These are phyloP conservation scores for Fusarium sp. DNA, from an alignment of 2,329 filamentous ascomycete genomes.

Conservation along the genomic window DNA sequence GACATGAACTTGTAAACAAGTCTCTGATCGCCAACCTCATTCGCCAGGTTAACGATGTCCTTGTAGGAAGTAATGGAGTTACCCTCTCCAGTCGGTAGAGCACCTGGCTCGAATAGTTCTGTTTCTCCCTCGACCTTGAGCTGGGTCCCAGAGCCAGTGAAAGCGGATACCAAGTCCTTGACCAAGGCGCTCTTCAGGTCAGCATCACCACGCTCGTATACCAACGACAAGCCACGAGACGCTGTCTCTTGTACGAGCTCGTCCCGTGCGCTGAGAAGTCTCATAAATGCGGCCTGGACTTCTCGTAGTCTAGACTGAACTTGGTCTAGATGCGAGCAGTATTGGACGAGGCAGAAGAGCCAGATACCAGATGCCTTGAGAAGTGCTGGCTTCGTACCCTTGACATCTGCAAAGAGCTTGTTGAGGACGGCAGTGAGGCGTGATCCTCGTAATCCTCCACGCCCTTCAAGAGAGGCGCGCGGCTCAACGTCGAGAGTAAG, in stretches of 20 bases:
- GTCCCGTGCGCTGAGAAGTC: constrained; percentile 86
- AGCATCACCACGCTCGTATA: constrained; percentile 92
- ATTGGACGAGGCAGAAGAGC: constrained; percentile 91
- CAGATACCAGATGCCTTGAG: constrained; percentile 95
- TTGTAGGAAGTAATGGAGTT: constrained; percentile 95
- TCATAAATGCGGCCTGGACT: constrained; percentile 88
- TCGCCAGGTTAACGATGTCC: constrained; percentile 94
- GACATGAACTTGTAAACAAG: constrained; percentile 99
- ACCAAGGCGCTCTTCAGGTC: constrained; percentile 85
- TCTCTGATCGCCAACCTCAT: constrained; percentile 94
- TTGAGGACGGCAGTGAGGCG: constrained; percentile 70
- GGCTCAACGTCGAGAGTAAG: constrained; percentile 81
- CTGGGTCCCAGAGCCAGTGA: constrained; percentile 80
- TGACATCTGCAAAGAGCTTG: constrained; percentile 81
- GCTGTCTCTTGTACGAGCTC: constrained; percentile 97
- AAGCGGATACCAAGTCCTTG: constrained; percentile 87
- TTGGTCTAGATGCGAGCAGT: constrained; percentile 82
- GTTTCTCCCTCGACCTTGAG: constrained; percentile 92
- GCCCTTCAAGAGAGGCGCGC: constrained; percentile 46
- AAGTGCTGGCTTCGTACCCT: constrained; percentile 86
- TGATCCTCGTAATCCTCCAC: constrained; percentile 53
- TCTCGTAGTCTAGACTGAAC: constrained; percentile 80
- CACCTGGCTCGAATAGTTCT: constrained; percentile 91
- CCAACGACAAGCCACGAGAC: constrained; percentile 87
- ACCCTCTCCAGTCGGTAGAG: constrained; percentile 89